These are phyloP conservation scores for Phycomyces nitens DNA, from an alignment of 192 early-diverging fungal species.

Conservation along the genomic window DNA sequence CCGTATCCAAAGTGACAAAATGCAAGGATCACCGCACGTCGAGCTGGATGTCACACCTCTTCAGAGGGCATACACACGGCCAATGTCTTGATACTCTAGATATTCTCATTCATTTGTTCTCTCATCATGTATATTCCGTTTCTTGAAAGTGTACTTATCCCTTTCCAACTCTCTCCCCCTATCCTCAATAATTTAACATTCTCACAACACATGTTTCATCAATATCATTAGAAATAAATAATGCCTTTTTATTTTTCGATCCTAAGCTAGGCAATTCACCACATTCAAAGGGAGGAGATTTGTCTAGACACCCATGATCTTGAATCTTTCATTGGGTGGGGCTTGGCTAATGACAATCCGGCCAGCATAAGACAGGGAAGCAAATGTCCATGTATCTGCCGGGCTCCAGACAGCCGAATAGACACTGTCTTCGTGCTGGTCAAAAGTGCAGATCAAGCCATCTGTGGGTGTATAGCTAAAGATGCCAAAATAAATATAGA, in stretches of 20 bases:
- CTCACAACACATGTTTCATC: background rate
- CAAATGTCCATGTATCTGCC: conserved; percentile 92
- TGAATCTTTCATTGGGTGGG: conserved; percentile 50
- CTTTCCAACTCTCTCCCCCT: background rate
- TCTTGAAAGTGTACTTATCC: conserved; percentile 1
- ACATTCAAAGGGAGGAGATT: too few species aligned
- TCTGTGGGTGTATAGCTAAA: conserved; percentile 56
- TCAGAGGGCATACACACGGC: background rate
- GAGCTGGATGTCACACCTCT: conserved; percentile 2
- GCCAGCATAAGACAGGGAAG: conserved; percentile 91
- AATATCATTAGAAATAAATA: background rate
- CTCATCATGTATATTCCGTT: background rate
- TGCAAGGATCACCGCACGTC: background rate
- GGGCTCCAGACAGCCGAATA: conserved; percentile 88
- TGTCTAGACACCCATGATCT: conserved; percentile 29
- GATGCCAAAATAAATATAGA: background rate
- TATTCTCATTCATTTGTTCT: background rate
- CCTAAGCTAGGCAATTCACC: too few species aligned
- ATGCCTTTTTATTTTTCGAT: background rate
- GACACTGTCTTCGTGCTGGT: conserved; percentile 94
- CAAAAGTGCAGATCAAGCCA: conserved; percentile 81
- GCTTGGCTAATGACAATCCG: conserved; percentile 90
- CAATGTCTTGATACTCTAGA: background rate
- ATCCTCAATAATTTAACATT: background rate
- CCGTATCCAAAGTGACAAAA: background rate